Percentiles rank a stretch among this genome's conserved stretches.
These are phyloP conservation scores for Eutypa lata DNA, from an alignment of 2,329 filamentous ascomycete species.

Conservation along the genomic window DNA sequence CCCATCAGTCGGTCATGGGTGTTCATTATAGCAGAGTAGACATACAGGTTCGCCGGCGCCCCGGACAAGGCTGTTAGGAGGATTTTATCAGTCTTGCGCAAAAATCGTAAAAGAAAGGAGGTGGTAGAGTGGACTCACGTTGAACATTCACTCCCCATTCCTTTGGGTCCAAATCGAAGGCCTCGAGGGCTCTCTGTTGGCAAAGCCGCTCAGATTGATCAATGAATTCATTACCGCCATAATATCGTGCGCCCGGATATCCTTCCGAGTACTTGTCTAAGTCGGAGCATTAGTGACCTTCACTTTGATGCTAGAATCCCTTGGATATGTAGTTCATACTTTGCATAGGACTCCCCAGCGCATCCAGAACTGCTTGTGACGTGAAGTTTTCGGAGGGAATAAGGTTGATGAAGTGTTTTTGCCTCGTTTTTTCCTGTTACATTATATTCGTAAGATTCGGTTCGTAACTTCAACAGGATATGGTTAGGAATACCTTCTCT, in stretches of 20 bases:
- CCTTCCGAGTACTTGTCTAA: conserved; percentile 97
- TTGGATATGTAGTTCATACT: conserved; percentile 51
- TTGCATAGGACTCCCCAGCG: conserved; percentile 91
- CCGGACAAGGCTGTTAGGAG: conserved; percentile 62
- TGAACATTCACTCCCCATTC: conserved; percentile 98
- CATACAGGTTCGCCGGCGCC: conserved; percentile 76
- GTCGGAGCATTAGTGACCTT: conserved; percentile 28
- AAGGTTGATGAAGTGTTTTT: conserved; percentile 98
- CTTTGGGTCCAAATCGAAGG: conserved; percentile 77
- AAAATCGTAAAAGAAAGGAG: neutral
- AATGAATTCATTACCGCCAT: conserved; percentile 95
- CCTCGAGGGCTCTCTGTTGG: conserved; percentile 83
- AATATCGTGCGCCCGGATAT: conserved; percentile 94
- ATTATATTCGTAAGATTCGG: conserved; percentile 8
- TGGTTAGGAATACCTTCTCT: conserved; percentile 81
- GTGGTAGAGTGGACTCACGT: conserved; percentile 45
- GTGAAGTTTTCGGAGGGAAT: conserved; percentile 97
- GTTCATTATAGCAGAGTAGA: conserved; percentile 90
- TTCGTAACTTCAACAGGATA: too few relatives aligned
- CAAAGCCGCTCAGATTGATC: conserved; percentile 86
- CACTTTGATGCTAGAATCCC: conserved; percentile 5
- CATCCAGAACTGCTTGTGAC: conserved; percentile 87
- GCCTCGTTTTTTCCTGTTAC: conserved; percentile 84
- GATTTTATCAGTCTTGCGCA: conserved; percentile 15
- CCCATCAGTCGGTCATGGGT: conserved; percentile 96